Conservation (phyloP, 108 stramenopile species). For the Nannochloropsis salina region DNA sequence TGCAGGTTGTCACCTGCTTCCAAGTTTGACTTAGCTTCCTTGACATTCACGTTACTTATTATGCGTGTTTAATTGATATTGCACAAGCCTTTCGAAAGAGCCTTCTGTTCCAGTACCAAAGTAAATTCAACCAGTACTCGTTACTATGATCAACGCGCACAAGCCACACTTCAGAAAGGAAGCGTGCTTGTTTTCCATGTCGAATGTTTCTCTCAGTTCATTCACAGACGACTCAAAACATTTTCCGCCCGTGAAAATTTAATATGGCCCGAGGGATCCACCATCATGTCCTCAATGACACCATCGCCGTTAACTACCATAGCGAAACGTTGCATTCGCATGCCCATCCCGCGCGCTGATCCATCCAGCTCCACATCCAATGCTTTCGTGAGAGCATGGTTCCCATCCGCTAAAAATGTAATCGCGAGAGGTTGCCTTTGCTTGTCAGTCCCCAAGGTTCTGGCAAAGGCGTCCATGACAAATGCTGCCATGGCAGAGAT, state of each 20-base stretch:
- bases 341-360: not conserved
- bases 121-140: too few relatives aligned
- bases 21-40: too few relatives aligned
- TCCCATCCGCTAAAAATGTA: not conserved
- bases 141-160: not conserved
- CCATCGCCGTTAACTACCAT: not conserved
- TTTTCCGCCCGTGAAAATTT: conserved; percentile 7
- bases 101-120: too few relatives aligned
- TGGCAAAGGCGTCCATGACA: conserved; percentile 11
- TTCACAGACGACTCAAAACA: conserved; percentile 17
- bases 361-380: not conserved
- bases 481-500: not conserved
- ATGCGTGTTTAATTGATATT: too few relatives aligned
- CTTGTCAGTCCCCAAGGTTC: not conserved
- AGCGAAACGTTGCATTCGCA: conserved; percentile 2
- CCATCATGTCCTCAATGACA: not conserved
- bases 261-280: not conserved
- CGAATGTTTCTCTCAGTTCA: not conserved
- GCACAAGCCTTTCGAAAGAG: too few relatives aligned
- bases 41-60: too few relatives aligned
- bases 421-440: conserved; percentile 6
- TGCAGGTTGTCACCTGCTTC: too few relatives aligned
- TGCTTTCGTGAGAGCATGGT: not conserved
- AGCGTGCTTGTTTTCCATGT: not conserved
- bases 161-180: not conserved